phyloP scores from a whole-genome alignment of 306 rosid species.

The Glycine latifolia region DNA sequence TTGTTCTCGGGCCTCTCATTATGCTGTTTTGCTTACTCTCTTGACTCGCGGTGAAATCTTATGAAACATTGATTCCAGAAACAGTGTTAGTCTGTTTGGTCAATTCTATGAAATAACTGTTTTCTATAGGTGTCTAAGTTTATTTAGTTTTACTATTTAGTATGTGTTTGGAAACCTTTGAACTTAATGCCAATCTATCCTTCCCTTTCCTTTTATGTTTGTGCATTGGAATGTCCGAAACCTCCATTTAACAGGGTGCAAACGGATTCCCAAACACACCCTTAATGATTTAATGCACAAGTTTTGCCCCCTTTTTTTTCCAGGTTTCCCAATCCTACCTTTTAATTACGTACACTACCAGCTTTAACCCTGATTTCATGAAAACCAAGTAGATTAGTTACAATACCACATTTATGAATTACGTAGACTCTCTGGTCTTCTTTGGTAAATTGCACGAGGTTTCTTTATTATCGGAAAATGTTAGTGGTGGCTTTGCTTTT shows the following conservation, averaged over 20 bases:
- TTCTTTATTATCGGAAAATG: no score
- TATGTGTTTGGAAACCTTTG: neutral
- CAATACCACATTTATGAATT: neutral
- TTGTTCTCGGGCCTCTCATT: neutral
- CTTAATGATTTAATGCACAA: neutral
- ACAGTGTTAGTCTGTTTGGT: conserved; percentile 12
- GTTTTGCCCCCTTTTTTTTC: neutral
- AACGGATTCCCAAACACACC: neutral
- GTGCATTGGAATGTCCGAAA: neutral
- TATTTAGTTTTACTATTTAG: conserved; percentile 11
- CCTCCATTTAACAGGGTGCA: neutral
- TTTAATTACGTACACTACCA: neutral
- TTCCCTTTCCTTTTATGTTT: neutral
- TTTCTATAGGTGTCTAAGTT: neutral
- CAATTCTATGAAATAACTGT: conserved; percentile 14
- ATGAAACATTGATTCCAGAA: conserved; percentile 4
- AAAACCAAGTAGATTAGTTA: neutral
- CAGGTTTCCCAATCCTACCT: neutral
- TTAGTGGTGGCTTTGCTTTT: neutral
- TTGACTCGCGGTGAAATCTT: conserved; percentile 13
- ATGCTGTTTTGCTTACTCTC: conserved; percentile 1
- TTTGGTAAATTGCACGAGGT: neutral
- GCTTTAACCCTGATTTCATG: conserved; percentile 3
- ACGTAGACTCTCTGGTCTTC: neutral
- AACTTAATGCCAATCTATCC: neutral